Evolutionary conservation across 2,329 filamentous ascomycete species (phyloP).

Genomic region (Penicillium sp.): DNA sequence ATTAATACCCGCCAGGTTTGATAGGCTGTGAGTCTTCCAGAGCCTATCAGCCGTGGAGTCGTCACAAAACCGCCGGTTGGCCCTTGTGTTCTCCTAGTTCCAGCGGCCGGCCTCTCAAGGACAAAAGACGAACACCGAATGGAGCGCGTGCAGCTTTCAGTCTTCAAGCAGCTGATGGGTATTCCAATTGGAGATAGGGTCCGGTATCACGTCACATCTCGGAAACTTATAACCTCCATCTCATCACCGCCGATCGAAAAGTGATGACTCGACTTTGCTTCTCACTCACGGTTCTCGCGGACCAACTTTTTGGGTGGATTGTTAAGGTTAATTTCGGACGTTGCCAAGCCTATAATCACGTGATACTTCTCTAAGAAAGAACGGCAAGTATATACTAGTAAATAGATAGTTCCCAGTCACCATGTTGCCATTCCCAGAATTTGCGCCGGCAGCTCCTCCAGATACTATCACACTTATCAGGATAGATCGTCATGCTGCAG

Average conservation of each 20-base stretch:
- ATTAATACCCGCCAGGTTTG: slow-evolving; percentile 14
- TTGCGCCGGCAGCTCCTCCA: no score
- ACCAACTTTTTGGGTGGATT: not conserved
- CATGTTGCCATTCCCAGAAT: no score
- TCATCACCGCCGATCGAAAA: not conserved
- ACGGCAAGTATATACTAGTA: no score
- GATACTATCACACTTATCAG: no score
- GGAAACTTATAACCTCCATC: not conserved
- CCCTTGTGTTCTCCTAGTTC: not conserved
- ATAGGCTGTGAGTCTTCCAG: slow-evolving; percentile 12
- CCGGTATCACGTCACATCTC: not conserved
- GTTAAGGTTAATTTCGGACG: not conserved
- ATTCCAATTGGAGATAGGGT: not conserved
- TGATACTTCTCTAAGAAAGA: not conserved
- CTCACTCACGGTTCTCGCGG: not conserved
- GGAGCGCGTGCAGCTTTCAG: not conserved
- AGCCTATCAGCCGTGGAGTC: slow-evolving; percentile 1
- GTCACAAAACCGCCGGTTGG: not conserved
- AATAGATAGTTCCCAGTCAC: no score
- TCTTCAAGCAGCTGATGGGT: not conserved
- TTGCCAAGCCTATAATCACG: not conserved
- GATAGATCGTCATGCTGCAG: not conserved
- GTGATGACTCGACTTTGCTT: not conserved
- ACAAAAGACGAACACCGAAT: not conserved
- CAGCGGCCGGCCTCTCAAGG: not conserved